Base-by-base conservation (phyloP, 164 flowering plant species). In the Stephania yunnanensis region DNA sequence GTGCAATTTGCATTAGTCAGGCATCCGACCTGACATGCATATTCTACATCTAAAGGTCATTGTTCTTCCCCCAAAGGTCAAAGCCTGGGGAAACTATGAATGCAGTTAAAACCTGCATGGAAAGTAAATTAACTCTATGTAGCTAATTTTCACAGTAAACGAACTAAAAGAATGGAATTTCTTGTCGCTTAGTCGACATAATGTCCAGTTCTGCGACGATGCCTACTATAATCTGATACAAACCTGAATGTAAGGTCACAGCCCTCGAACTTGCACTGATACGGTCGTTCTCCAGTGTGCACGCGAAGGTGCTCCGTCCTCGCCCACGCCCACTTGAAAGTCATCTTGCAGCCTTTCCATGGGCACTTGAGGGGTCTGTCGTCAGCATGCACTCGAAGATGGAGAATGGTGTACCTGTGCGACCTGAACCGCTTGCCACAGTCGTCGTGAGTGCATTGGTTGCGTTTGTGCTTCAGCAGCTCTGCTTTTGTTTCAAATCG, bases 311-410 rank as follows among this genome's bases (percentile, higher is more conserved):
- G 98, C 83, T 95, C 98, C 1, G 94, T 93, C 78, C 95, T 81
- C 4, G 99, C 99, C 98, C 98, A 95, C 6, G 93, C 90, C 98
- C 97, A 95, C 84, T 95, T 95, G 85, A 95, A 95, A 2, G 97
- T 82, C 96, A 90, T 92, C 13, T 78, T 78, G 79, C 99, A 95
- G 46, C 97, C 98, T 65, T 88, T 76, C 98, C 97, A 92, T 0
- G 93, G 80, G 77, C 99, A 95, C 86, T 91, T 92, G 61, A 92
- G 86, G 17, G 97, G 98, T 79, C 97, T 85, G 4, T 92, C 95
- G 22, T 95, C 92, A 1, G 76, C 85, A 69, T 95, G 98, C 6
- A 93, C 99, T 1, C 90, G 88, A 63, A 85, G 88, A 73, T 95
- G 97, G 71, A 83, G 84, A 73, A 87, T 46, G 0, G 87, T 87